phyloP scores from a whole-genome alignment of 148 eudicot genomes.

The Rhododendron vialii region DNA sequence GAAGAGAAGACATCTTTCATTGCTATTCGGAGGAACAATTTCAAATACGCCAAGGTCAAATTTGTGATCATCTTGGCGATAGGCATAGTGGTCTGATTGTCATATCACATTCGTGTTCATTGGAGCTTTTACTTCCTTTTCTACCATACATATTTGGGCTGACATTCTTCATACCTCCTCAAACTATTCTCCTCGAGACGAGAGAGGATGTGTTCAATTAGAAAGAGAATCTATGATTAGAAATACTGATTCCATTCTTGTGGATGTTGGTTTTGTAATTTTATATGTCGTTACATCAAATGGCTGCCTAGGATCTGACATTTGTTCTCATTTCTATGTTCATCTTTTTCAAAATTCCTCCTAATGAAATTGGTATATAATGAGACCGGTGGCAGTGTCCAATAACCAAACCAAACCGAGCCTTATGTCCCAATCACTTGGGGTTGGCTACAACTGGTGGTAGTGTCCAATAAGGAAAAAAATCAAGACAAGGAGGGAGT shows the following conservation, averaged over 20 bases:
- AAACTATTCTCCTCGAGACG: not conserved
- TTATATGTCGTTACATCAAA: not conserved
- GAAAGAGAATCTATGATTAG: not conserved
- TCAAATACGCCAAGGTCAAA: not conserved
- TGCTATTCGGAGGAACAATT: not conserved
- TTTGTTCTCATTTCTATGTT: not conserved
- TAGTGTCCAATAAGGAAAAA: not conserved
- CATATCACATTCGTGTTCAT: not conserved
- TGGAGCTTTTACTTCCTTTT: not conserved
- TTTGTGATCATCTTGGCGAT: not conserved
- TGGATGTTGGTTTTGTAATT: not conserved
- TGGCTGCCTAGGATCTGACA: not conserved
- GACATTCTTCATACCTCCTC: not conserved
- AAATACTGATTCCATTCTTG: not conserved
- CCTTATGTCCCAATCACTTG: too few relatives aligned
- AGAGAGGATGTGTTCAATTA: not conserved
- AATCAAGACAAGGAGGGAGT: not conserved
- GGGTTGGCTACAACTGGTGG: too few relatives aligned
- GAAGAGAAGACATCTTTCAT: not conserved
- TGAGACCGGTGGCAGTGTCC: not conserved
- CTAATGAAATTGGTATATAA: not conserved
- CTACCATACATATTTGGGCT: not conserved
- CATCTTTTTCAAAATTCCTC: not conserved
- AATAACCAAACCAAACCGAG: not conserved
- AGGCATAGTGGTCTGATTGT: not conserved